phyloP scores from a whole-genome alignment of 441 rosid species.

The Populus trichocarpa region DNA sequence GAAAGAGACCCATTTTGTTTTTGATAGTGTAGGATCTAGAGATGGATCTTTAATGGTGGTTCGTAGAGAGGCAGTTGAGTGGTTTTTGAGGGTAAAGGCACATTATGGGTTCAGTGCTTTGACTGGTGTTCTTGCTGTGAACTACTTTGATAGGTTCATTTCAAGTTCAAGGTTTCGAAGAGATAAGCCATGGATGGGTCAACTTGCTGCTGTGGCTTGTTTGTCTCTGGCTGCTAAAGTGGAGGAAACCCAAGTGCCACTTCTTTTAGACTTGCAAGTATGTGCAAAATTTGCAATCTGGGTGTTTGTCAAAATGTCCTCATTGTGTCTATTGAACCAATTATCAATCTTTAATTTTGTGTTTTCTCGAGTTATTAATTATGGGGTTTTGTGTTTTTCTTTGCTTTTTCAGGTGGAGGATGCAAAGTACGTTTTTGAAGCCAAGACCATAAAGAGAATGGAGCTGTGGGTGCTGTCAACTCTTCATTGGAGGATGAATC shows the following conservation, averaged over 20 bases:
- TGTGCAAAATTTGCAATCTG: slow-evolving; percentile 13
- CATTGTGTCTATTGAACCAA: slow-evolving; percentile 16
- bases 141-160: slow-evolving; percentile 65
- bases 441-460: slow-evolving; percentile 67
- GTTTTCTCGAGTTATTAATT: neutral
- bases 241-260: slow-evolving; percentile 68
- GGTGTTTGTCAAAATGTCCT: slow-evolving; percentile 34
- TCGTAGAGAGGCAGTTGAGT: slow-evolving; percentile 54
- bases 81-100: slow-evolving; percentile 50
- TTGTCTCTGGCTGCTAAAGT: slow-evolving; percentile 71
- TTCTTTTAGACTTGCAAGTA: slow-evolving; percentile 65
- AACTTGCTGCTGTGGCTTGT: slow-evolving; percentile 66
- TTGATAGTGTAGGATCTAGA: slow-evolving; percentile 19
- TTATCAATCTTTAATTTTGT: neutral
- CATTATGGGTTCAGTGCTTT: slow-evolving; percentile 49
- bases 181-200: slow-evolving; percentile 73
- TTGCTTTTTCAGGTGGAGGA: slow-evolving; percentile 51
- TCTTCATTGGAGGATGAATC: slow-evolving; percentile 76
- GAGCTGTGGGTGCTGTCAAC: slow-evolving; percentile 69
- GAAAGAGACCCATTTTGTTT: slow-evolving; percentile 26
- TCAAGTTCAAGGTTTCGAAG: slow-evolving; percentile 34
- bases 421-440: slow-evolving; percentile 50
- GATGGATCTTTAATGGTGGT: slow-evolving; percentile 25
- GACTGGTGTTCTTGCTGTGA: slow-evolving; percentile 59
- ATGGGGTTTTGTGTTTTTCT: slow-evolving; percentile 1